Conservation (phyloP, 495 filamentous ascomycete genomes). For the Daldinia vernicosa region DNA sequence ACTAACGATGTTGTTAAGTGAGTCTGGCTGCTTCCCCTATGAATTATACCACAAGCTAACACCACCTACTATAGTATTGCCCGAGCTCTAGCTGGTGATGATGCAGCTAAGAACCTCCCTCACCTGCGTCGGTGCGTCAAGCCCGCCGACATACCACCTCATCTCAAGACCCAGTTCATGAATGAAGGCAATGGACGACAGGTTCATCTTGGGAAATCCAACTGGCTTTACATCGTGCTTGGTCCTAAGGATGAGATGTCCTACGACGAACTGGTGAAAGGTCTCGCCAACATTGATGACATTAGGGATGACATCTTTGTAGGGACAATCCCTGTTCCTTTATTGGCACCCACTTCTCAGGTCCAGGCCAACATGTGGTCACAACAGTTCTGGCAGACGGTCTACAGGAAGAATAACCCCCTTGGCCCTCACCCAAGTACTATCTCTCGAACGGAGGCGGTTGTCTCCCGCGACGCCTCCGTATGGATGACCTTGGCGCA, state of each 20-base stretch:
- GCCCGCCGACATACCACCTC: constrained; percentile 69
- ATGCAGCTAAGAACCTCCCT: constrained; percentile 65
- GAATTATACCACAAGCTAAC: constrained; percentile 20
- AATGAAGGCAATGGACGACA: constrained; percentile 55
- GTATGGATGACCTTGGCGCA: constrained; percentile 76
- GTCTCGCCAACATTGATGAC: constrained; percentile 48
- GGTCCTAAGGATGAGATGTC: constrained; percentile 53
- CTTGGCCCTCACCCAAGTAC: constrained; percentile 75
- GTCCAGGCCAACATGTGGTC: constrained; percentile 81
- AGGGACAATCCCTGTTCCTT: constrained; percentile 69
- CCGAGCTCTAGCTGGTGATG: constrained; percentile 36
- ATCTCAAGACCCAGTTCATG: constrained; percentile 57
- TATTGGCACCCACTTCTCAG: constrained; percentile 75
- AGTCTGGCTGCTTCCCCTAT: constrained; percentile 35
- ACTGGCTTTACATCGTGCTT: constrained; percentile 59
- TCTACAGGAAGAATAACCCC: constrained; percentile 85
- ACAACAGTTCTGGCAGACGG: constrained; percentile 81
- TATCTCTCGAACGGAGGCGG: constrained; percentile 62
- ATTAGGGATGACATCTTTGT: constrained; percentile 60
- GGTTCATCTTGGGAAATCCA: constrained; percentile 58
- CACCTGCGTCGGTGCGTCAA: constrained; percentile 88
- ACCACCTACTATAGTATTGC: constrained; percentile 28
- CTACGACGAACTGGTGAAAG: constrained; percentile 49
- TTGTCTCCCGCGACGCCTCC: constrained; percentile 64
- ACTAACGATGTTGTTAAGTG: constrained; percentile 63